Conservation (phyloP, 495 filamentous ascomycete species). For the Clavariopsis aquatica region DNA sequence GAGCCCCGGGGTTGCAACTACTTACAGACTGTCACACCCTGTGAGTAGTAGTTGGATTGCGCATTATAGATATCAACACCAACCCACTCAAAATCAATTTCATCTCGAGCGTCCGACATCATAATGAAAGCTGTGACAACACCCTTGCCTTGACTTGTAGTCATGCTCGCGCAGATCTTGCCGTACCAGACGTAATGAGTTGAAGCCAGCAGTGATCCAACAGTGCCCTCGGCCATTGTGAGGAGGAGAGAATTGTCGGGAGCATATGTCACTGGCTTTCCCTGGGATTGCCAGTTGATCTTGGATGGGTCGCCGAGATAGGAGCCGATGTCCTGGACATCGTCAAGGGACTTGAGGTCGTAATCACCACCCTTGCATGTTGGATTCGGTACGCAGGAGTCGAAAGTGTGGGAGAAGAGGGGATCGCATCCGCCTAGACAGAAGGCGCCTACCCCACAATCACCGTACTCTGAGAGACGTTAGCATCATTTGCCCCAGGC, state of each 20-base stretch:
- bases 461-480: constrained; percentile 72
- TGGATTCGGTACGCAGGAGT: constrained; percentile 84
- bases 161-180: constrained; percentile 81
- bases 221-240: constrained; percentile 80
- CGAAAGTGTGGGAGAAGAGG: constrained; percentile 72
- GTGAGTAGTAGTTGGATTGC: constrained; percentile 97
- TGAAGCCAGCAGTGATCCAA: constrained; percentile 83
- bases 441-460: constrained; percentile 91
- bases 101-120: constrained; percentile 91
- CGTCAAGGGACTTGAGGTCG: constrained; percentile 68
- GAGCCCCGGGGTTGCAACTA: constrained; percentile 22
- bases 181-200: constrained; percentile 97
- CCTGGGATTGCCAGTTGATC: constrained; percentile 86
- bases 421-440: constrained; percentile 96
- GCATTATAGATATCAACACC: constrained; percentile 73
- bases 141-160: constrained; percentile 79
- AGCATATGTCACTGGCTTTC: constrained; percentile 63
- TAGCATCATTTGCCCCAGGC: constrained; percentile 1
- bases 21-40: constrained; percentile 91
- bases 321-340: constrained; percentile 65
- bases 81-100: constrained; percentile 96
- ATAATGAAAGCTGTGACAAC: constrained; percentile 97
- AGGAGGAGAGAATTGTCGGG: constrained; percentile 65
- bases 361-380: constrained; percentile 74
- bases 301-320: constrained; percentile 81